Evolutionary conservation across 495 filamentous ascomycete genomes (phyloP).

Genomic region (Darksidea phi): DNA sequence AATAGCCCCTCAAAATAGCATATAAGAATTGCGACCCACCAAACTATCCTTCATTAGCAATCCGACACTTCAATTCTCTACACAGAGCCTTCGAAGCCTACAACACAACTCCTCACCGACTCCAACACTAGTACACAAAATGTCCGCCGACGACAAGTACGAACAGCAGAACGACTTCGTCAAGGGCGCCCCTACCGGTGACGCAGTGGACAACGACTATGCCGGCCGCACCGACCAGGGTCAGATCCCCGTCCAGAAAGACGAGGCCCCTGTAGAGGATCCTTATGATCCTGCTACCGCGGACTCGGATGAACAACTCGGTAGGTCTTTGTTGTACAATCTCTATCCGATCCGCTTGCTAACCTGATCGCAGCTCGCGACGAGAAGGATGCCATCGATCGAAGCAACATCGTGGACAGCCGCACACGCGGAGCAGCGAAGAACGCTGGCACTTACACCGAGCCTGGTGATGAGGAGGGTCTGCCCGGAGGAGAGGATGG

Average conservation of each 20-base stretch:
- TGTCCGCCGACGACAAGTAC: slow-evolving; percentile 30
- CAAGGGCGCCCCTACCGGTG: slow-evolving; percentile 25
- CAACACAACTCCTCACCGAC: neutral
- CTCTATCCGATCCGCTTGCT: neutral
- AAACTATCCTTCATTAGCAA: neutral
- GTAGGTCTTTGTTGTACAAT: slow-evolving; percentile 42
- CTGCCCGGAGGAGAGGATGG: slow-evolving; percentile 39
- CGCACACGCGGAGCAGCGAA: slow-evolving; percentile 50
- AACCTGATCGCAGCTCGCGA: slow-evolving; percentile 46
- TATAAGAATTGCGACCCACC: neutral
- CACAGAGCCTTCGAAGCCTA: neutral
- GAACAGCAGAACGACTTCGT: slow-evolving; percentile 35
- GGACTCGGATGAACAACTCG: slow-evolving; percentile 53
- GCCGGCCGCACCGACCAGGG: slow-evolving; percentile 46
- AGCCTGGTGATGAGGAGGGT: slow-evolving; percentile 55
- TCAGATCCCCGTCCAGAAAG: slow-evolving; percentile 55
- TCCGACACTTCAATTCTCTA: neutral
- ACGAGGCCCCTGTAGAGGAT: slow-evolving; percentile 52
- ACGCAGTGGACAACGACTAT: slow-evolving; percentile 47
- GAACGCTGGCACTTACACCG: slow-evolving; percentile 49
- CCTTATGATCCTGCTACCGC: slow-evolving; percentile 47
- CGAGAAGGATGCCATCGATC: slow-evolving; percentile 55
- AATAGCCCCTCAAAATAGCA: neutral
- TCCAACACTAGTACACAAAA: neutral
- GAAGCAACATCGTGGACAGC: slow-evolving; percentile 50